Evolutionary conservation across 2,329 filamentous ascomycete genomes (phyloP), one percentile per base, ranked within the genome.

Genomic region (Calcarisporium arbuscula): DNA sequence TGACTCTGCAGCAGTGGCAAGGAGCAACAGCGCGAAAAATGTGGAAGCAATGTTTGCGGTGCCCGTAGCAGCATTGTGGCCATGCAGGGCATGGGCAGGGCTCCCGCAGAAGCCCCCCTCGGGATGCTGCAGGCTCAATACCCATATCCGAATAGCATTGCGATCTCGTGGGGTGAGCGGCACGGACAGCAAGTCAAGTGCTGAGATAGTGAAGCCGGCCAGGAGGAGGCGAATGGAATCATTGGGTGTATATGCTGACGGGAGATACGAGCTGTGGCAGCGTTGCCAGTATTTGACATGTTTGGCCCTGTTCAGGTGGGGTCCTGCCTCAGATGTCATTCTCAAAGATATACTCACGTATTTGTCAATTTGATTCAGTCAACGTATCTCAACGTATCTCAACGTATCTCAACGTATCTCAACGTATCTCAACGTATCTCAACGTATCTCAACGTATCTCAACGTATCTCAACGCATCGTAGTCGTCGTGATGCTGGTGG

Each of bases 211-310:
- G 67, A 98, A 95, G 67, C 82, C 94, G 46, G 80, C 88, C 35
- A 96, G 77, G 5, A 83, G 84, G 67, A 96, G 83, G 50, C 92
- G 88, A 51, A 82, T 90, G 47, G 87, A 87, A 64, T 98, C 92
- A 57, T 84, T 92, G 56, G 80, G 72, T 12, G 85, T 94, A 66
- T 96, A 98, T 43, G 77, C 72, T 29, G 80, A 73, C 0, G 92
- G 92, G 6, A 98, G 78, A 42, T 82, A 74, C 17, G 81, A 82
- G 56, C 82, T 83, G 45, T 92, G 74, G 57, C 90, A 95, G 54
- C 89, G 81, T 46, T 88, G 77, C 82, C 89, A 98, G 72, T 95
- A 98, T 54, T 83, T 86, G 55, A 92, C 68, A 58, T 98, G 92
- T 38, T 71, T 74, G 30, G 74, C 67, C 38, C 70, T 76, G 53